phyloP scores from a whole-genome alignment of 1,139 yeast genomes.

The Yamadazyma sp. region DNA sequence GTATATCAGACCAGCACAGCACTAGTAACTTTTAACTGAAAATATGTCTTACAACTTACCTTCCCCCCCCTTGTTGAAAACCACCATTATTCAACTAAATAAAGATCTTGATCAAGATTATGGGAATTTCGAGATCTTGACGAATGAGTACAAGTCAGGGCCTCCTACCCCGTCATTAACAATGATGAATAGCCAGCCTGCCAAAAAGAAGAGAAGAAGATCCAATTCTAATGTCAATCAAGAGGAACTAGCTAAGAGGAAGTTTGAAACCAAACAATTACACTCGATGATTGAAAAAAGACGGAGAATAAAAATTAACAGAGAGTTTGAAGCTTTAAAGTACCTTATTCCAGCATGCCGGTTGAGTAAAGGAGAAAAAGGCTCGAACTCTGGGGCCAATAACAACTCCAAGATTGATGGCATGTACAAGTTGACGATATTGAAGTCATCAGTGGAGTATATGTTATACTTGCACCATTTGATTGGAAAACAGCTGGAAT shows the following conservation, averaged over 20 bases:
- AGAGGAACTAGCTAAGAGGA: slow-evolving; percentile 55
- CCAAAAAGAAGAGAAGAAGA: slow-evolving; percentile 48
- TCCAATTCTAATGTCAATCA: slow-evolving; percentile 47
- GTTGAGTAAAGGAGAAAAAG: slow-evolving; percentile 10
- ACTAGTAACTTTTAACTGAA: too few relatives aligned
- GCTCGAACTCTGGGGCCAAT: slow-evolving; percentile 10
- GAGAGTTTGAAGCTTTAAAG: slow-evolving; percentile 81
- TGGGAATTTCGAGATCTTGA: slow-evolving; percentile 43
- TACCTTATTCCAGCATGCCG: slow-evolving; percentile 75
- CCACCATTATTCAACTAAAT: slow-evolving; percentile 62
- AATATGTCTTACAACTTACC: slow-evolving; percentile 34
- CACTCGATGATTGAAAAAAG: slow-evolving; percentile 82
- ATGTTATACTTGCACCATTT: slow-evolving; percentile 67
- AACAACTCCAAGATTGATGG: slow-evolving; percentile 50
- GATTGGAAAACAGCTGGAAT: slow-evolving; percentile 45
- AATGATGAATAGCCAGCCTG: slow-evolving; percentile 10
- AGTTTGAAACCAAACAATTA: slow-evolving; percentile 59
- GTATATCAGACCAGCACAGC: too few relatives aligned
- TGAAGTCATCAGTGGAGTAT: slow-evolving; percentile 81
- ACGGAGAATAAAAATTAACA: slow-evolving; percentile 73
- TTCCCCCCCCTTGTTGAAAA: slow-evolving; percentile 60
- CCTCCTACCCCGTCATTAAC: slow-evolving; percentile 6
- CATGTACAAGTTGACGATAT: slow-evolving; percentile 76
- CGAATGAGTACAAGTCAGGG: slow-evolving; percentile 27
- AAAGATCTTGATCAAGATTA: slow-evolving; percentile 44